Percentiles rank a stretch among this genome's conserved stretches.
These are phyloP conservation scores for Crataegus laevigata DNA, from an alignment of 306 rosid genomes.

Conservation along the genomic window DNA sequence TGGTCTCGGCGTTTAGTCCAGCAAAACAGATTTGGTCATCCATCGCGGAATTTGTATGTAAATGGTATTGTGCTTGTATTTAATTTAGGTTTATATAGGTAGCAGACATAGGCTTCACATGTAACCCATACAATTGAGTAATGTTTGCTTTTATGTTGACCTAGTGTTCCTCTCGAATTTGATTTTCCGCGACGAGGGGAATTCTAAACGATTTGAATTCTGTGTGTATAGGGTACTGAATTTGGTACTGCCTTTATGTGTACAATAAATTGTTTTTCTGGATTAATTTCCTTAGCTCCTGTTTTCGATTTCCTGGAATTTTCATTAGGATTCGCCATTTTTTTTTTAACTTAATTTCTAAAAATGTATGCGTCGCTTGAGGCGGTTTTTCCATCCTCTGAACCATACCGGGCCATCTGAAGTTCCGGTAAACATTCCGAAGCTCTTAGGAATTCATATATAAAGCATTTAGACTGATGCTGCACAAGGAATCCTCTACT, in stretches of 20 bases:
- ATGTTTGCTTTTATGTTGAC: background rate
- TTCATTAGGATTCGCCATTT: background rate
- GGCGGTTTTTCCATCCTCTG: conserved; percentile 59
- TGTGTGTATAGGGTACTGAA: background rate
- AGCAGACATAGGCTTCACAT: conserved; percentile 15
- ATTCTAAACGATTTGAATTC: background rate
- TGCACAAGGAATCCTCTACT: conserved; percentile 17
- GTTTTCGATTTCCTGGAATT: background rate
- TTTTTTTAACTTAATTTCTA: background rate
- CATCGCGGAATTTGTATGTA: conserved; percentile 31
- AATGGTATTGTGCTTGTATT: conserved; percentile 18
- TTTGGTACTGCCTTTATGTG: conserved; percentile 17
- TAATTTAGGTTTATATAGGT: conserved; percentile 28
- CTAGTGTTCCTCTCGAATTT: background rate
- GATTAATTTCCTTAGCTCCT: background rate
- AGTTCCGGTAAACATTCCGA: conserved; percentile 16
- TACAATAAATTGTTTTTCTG: conserved; percentile 20
- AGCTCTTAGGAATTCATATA: conserved; percentile 9
- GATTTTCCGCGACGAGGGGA: background rate
- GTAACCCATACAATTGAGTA: background rate
- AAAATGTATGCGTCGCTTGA: conserved; percentile 18
- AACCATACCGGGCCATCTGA: conserved; percentile 87
- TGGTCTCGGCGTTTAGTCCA: conserved; percentile 15
- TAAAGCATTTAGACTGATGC: background rate
- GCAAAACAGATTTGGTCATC: conserved; percentile 2